These are phyloP conservation scores for Myriangium duriaei DNA, from an alignment of 2,329 filamentous ascomycete genomes.

Conservation along the genomic window DNA sequence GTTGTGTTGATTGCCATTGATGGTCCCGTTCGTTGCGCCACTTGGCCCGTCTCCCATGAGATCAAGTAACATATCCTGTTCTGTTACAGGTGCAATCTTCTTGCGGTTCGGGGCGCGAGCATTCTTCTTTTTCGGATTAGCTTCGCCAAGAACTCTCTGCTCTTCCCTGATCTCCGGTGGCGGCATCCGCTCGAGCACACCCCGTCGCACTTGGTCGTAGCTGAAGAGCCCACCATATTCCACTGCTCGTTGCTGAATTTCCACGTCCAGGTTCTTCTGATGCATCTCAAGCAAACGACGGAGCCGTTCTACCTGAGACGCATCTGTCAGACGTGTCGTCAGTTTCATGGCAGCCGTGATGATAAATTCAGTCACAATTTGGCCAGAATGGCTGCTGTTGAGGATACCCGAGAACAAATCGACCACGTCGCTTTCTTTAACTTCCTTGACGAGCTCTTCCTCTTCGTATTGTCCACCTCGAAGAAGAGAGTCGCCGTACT, in stretches of 20 bases:
- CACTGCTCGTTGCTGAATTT: constrained; percentile 89
- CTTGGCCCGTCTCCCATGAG: constrained; percentile 73
- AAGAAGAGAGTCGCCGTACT: constrained; percentile 86
- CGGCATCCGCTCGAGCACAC: constrained; percentile 96
- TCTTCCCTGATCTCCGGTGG: constrained; percentile 94
- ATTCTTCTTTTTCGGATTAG: constrained; percentile 37
- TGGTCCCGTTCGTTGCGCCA: constrained; percentile 39
- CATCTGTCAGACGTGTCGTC: constrained; percentile 72
- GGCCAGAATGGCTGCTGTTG: constrained; percentile 86
- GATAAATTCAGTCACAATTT: constrained; percentile 90
- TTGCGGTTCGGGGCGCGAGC: constrained; percentile 56
- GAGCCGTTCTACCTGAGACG: constrained; percentile 75
- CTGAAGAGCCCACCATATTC: constrained; percentile 93
- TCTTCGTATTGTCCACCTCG: constrained; percentile 86
- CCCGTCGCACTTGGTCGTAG: constrained; percentile 73
- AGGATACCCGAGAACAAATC: constrained; percentile 88
- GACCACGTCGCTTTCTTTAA: constrained; percentile 80
- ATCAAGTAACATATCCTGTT: constrained; percentile 83
- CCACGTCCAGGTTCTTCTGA: constrained; percentile 80
- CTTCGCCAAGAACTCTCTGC: constrained; percentile 76
- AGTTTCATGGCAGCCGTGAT: constrained; percentile 91
- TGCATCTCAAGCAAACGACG: constrained; percentile 64
- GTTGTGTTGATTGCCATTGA: constrained; percentile 54
- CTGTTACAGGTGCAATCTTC: constrained; percentile 65
- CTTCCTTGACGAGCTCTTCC: constrained; percentile 70